Percentiles rank a stretch among this genome's conserved stretches.
Conservation (phyloP, 2,329 filamentous ascomycete species). For the Hypocrella siamensis region DNA sequence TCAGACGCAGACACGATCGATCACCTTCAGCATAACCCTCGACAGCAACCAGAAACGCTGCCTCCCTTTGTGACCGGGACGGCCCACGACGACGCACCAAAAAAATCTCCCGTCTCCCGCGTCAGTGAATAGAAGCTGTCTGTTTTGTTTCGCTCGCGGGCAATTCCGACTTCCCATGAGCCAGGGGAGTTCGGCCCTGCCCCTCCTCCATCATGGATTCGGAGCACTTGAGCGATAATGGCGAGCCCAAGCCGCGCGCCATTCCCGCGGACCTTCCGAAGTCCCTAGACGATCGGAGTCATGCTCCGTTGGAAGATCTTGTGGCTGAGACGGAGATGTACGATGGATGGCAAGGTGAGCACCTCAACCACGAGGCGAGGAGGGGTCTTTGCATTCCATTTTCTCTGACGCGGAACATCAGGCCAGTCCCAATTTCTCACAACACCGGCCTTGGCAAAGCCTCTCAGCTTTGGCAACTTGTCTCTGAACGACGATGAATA, state of each 20-base stretch:
- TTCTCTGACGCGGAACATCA: slow-evolving; percentile 22
- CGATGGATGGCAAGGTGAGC: slow-evolving; percentile 86
- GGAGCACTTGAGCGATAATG: slow-evolving; percentile 28
- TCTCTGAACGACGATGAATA: slow-evolving; percentile 70
- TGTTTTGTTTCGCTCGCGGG: no score
- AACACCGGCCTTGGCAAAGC: slow-evolving; percentile 68
- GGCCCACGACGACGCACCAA: no score
- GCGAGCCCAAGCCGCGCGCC: slow-evolving; percentile 25
- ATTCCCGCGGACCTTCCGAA: slow-evolving; percentile 79
- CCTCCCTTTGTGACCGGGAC: no score
- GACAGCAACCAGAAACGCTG: no score
- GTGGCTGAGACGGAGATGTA: slow-evolving; percentile 89
- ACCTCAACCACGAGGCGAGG: neutral
- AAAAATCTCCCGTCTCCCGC: neutral
- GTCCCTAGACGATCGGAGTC: slow-evolving; percentile 76
- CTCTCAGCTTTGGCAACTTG: slow-evolving; percentile 67
- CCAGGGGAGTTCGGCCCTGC: slow-evolving; percentile 16
- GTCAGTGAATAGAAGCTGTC: no score
- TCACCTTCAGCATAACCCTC: no score
- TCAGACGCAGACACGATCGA: no score
- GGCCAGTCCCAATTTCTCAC: slow-evolving; percentile 93
- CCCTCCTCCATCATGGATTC: slow-evolving; percentile 40
- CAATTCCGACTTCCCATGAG: slow-evolving; percentile 15
- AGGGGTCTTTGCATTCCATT: neutral
- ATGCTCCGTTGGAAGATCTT: slow-evolving; percentile 44